These are phyloP conservation scores for Pulveroboletus sp. DNA, from an alignment of 768 basidiomycete species.

Conservation along the genomic window DNA sequence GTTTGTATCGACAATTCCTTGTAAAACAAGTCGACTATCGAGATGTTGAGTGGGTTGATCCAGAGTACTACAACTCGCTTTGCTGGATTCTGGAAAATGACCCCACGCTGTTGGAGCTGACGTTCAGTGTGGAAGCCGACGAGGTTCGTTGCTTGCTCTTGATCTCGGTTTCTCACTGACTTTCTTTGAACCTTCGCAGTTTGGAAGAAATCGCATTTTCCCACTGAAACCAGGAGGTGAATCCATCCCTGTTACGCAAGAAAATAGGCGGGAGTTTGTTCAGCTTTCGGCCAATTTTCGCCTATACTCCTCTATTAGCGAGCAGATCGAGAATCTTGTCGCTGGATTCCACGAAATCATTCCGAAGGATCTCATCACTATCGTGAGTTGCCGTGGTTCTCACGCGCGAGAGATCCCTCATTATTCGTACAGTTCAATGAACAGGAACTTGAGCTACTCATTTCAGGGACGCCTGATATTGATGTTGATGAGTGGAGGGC, in stretches of 20 bases:
- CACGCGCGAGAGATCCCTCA: background rate
- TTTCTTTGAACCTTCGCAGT: slow-evolving; percentile 42
- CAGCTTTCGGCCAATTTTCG: slow-evolving; percentile 94
- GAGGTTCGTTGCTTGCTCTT: slow-evolving; percentile 48
- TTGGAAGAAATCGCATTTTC: slow-evolving; percentile 87
- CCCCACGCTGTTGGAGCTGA: slow-evolving; percentile 80
- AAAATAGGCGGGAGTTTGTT: slow-evolving; percentile 96
- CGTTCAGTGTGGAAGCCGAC: slow-evolving; percentile 94
- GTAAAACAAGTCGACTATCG: slow-evolving; percentile 93
- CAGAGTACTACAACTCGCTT: slow-evolving; percentile 96
- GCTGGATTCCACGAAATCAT: slow-evolving; percentile 97
- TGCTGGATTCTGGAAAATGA: slow-evolving; percentile 99
- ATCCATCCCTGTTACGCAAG: slow-evolving; percentile 84
- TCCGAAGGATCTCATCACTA: slow-evolving; percentile 91
- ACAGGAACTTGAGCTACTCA: slow-evolving; percentile 89
- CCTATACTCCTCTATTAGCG: slow-evolving; percentile 89
- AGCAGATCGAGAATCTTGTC: slow-evolving; percentile 89
- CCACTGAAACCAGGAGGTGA: slow-evolving; percentile 86
- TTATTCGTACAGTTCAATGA: slow-evolving; percentile 73
- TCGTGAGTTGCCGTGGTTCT: slow-evolving; percentile 50
- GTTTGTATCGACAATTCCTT: slow-evolving; percentile 92
- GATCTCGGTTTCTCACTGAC: background rate
- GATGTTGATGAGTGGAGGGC: slow-evolving; percentile 98
- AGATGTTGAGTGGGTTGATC: slow-evolving; percentile 97
- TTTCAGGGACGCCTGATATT: slow-evolving; percentile 97